These are phyloP conservation scores for Neurospora terricola DNA, from an alignment of 495 filamentous ascomycete genomes.

Conservation along the genomic window DNA sequence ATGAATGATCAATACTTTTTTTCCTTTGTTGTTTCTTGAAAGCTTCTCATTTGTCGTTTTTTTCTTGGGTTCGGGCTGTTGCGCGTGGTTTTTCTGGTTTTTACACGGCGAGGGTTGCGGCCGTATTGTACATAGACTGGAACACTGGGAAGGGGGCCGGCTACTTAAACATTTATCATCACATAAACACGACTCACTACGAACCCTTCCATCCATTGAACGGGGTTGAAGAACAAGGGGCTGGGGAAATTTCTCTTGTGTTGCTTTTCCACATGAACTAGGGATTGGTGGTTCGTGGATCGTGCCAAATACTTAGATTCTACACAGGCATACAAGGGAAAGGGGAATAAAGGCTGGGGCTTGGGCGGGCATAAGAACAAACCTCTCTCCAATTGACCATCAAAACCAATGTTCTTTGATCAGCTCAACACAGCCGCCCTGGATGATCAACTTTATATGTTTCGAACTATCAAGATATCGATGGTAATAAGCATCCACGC, in stretches of 20 bases:
- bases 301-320: neutral
- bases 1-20: constrained; percentile 25
- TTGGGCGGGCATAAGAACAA: neutral
- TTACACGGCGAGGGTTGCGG: neutral
- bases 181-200: neutral
- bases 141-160: neutral
- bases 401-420: neutral
- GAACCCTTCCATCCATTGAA: neutral
- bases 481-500: neutral
- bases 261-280: neutral
- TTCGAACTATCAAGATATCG: neutral
- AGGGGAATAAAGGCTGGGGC: neutral
- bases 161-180: neutral
- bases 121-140: neutral
- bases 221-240: neutral
- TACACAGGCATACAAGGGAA: neutral
- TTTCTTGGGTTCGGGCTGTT: neutral
- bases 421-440: neutral
- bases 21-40: neutral
- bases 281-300: neutral
- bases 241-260: neutral
- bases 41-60: neutral
- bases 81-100: neutral
- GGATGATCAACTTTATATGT: neutral
- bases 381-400: neutral